These are phyloP conservation scores for Candida suzukii DNA, from an alignment of 805 yeast species.

Conservation along the genomic window DNA sequence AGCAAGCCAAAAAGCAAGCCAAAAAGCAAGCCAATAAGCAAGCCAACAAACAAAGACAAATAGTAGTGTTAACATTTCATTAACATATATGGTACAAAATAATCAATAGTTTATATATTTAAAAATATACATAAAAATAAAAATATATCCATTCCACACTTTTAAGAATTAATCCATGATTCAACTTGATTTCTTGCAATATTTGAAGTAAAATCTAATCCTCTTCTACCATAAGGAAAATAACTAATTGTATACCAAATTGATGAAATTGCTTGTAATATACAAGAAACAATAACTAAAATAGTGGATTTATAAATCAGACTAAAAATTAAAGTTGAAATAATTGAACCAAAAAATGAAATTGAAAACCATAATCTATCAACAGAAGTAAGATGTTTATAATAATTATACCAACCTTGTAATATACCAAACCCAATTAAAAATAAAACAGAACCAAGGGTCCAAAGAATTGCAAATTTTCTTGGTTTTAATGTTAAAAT, in stretches of 20 bases:
- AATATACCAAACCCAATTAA: slow-evolving; percentile 76
- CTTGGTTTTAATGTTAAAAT: slow-evolving; percentile 76
- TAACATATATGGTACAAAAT: too few relatives aligned
- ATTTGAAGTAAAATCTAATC: slow-evolving; percentile 48
- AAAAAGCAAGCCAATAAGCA: too few relatives aligned
- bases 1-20: too few relatives aligned
- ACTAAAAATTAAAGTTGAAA: slow-evolving; percentile 65
- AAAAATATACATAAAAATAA: neutral
- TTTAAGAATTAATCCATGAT: slow-evolving; percentile 17
- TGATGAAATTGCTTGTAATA: slow-evolving; percentile 70
- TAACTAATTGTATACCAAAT: slow-evolving; percentile 79
- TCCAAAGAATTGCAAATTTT: slow-evolving; percentile 81
- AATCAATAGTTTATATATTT: neutral
- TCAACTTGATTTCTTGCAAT: slow-evolving; percentile 32
- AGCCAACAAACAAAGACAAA: too few relatives aligned
- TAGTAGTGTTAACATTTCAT: too few relatives aligned
- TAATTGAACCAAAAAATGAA: slow-evolving; percentile 66
- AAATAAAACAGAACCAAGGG: slow-evolving; percentile 77
- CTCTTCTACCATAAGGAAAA: slow-evolving; percentile 86
- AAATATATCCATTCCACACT: neutral
- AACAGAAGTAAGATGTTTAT: slow-evolving; percentile 58
- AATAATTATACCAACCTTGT: slow-evolving; percentile 79
- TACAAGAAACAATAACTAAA: slow-evolving; percentile 61
- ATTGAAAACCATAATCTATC: slow-evolving; percentile 68
- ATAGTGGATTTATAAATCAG: slow-evolving; percentile 56